Base-by-base conservation (phyloP, 306 rosid species). In the Fragaria ananassa region DNA sequence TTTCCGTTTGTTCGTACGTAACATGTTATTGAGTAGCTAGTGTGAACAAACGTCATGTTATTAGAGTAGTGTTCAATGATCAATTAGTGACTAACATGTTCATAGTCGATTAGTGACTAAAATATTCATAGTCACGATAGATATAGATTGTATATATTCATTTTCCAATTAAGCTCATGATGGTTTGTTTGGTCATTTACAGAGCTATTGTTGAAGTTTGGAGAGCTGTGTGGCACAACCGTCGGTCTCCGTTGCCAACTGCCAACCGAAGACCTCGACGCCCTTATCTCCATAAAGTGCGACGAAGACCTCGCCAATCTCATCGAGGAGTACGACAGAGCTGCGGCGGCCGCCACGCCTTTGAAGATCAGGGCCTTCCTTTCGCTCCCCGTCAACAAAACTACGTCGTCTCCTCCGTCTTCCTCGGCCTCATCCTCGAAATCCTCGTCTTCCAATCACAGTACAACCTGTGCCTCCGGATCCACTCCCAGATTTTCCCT, bases 181-280 rank as follows among this genome's bases (percentile, higher is more conserved):
- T 6, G 11, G 66, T 4, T 5, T 11, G 29, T 61, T 83, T 51
- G 17, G 29, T 83, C 54, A 10, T 77, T 77, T 76, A 77, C 97
- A 95, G 99, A 90, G 81, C 87, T 95, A 42, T 31, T 82, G 78
- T 58, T 78, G 81, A 95, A 92, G 93, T 78, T 95, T 7, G 88
- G 83, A 41, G 92, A 90, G 63, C 74, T 92, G 46, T 92, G 97
- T 74, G 88, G 97, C 44, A 47, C 82, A 18, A 83, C 91, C 9
- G 93, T 86, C 81, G 88, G 83, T 35, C 82, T 95, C 70, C 99
- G 99, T 19, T 95, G 99, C 76, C 97, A 95, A 29, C 80, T 92
- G 53, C 99, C 99, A 0, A 63, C 87, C 10, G 99, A 95, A 78
- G 99, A 95, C 78, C 92, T 95, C 42, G 99, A 95, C 83, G 93